phyloP scores from a whole-genome alignment of 2,329 filamentous ascomycete species.

The Fusarium sp. region DNA sequence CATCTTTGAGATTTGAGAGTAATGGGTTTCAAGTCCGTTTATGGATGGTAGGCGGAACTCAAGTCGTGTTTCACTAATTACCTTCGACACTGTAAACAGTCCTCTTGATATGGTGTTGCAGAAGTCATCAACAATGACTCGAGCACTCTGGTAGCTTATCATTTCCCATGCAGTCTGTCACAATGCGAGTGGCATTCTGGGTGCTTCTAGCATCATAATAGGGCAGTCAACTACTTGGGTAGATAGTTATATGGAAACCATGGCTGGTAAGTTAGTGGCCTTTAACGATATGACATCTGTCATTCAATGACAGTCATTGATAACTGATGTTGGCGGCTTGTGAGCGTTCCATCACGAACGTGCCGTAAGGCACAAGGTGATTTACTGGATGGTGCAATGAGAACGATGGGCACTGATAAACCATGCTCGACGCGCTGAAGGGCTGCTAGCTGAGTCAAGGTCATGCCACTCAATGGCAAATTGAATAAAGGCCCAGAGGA shows the following conservation, averaged over 20 bases:
- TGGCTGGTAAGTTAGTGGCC: not conserved
- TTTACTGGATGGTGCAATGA: not conserved
- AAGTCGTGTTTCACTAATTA: not conserved
- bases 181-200: not conserved
- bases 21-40: no score
- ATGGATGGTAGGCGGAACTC: not conserved
- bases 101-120: not conserved
- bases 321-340: not conserved
- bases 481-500: slow-evolving; percentile 1
- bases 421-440: slow-evolving; percentile 13
- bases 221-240: not conserved
- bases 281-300: not conserved
- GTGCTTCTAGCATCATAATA: not conserved
- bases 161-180: not conserved
- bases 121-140: not conserved
- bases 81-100: not conserved
- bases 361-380: not conserved
- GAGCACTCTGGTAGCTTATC: not conserved
- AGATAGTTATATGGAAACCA: not conserved
- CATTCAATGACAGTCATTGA: not conserved
- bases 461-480: slow-evolving; percentile 1
- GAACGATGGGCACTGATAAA: not conserved
- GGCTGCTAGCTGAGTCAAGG: slow-evolving; percentile 1
- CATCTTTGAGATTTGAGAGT: not conserved
- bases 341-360: not conserved